A percentile compares a stretch with the other conserved stretches of the same genome.
Conservation (phyloP, 768 basidiomycete species). For the Termitomyces sp. region DNA sequence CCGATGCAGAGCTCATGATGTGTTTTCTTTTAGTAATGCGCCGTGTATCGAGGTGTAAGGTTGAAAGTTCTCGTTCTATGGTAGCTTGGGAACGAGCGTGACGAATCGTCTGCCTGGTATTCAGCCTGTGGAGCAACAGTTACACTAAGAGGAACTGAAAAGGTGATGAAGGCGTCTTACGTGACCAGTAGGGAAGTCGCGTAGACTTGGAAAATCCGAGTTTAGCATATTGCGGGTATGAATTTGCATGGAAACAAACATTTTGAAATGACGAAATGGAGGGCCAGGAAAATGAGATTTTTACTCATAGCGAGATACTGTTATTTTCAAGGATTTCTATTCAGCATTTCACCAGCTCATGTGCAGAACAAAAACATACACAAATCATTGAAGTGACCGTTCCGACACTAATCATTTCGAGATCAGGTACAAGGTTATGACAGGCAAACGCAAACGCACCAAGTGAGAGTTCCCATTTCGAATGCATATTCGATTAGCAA, state of each 20-base stretch:
- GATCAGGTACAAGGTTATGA: background rate
- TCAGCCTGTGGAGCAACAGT: slow-evolving; percentile 10
- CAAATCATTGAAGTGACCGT: slow-evolving; percentile 11
- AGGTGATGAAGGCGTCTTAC: background rate
- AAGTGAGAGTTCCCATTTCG: slow-evolving; percentile 35
- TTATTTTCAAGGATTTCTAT: background rate
- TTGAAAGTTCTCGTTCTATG: slow-evolving; percentile 3
- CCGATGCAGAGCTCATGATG: background rate
- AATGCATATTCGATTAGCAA: slow-evolving; percentile 24
- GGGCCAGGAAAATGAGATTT: slow-evolving; percentile 34
- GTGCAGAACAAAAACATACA: background rate
- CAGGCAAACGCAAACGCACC: slow-evolving; percentile 17
- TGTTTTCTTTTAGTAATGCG: background rate
- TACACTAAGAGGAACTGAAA: background rate
- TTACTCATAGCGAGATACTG: slow-evolving; percentile 4
- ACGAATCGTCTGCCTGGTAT: slow-evolving; percentile 18
- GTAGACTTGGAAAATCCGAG: slow-evolving; percentile 12
- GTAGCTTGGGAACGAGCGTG: slow-evolving; percentile 8
- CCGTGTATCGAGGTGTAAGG: slow-evolving; percentile 4
- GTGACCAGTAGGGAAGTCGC: slow-evolving; percentile 12
- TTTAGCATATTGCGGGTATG: background rate
- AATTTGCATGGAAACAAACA: slow-evolving; percentile 18
- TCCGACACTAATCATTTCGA: slow-evolving; percentile 1
- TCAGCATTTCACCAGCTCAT: background rate
- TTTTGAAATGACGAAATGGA: slow-evolving; percentile 37